Percentiles rank a stretch among this genome's conserved stretches.
Evolutionary conservation across 2,329 filamentous ascomycete species (phyloP).

Genomic region (Colletotrichum liriopes): DNA sequence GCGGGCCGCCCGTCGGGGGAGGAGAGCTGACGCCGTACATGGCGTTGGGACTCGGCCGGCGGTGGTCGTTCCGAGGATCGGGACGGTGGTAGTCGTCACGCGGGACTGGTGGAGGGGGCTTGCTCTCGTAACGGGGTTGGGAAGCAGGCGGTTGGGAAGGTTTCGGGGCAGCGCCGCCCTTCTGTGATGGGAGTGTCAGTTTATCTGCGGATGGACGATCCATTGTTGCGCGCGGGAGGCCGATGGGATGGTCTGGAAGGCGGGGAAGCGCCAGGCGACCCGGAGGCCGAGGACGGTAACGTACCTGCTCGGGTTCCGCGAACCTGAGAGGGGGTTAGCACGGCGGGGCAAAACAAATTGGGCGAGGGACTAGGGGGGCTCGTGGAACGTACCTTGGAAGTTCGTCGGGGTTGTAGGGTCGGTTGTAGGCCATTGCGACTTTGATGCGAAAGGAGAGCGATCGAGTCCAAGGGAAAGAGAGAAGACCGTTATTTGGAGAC

Average conservation of each 20-base stretch:
- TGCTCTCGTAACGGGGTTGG: conserved; percentile 63
- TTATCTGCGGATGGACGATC: conserved; percentile 34
- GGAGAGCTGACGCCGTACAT: conserved; percentile 67
- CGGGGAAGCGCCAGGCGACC: conserved; percentile 24
- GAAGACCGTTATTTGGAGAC: conserved; percentile 10
- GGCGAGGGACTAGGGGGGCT: conserved; percentile 39
- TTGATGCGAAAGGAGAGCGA: conserved; percentile 22
- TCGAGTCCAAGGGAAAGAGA: conserved; percentile 17
- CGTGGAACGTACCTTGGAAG: conserved; percentile 83
- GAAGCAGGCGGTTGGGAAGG: conserved; percentile 40
- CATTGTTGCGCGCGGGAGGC: conserved; percentile 41
- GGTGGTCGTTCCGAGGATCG: conserved; percentile 34
- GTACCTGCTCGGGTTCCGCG: conserved; percentile 81
- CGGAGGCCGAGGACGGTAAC: conserved; percentile 42
- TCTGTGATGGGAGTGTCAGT: conserved; percentile 42
- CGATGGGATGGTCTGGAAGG: conserved; percentile 19
- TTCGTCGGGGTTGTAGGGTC: conserved; percentile 92
- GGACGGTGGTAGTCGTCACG: conserved; percentile 49
- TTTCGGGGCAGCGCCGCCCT: conserved; percentile 43
- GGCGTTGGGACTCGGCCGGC: conserved; percentile 45
- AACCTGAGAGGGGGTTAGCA: conserved; percentile 66
- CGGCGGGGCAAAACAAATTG: conserved; percentile 39
- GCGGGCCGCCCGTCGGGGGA: conserved; percentile 62
- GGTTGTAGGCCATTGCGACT: conserved; percentile 89
- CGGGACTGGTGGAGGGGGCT: conserved; percentile 62